These are phyloP conservation scores for Batkoa obscura DNA, from an alignment of 371 early-diverging fungal species.

Conservation along the genomic window DNA sequence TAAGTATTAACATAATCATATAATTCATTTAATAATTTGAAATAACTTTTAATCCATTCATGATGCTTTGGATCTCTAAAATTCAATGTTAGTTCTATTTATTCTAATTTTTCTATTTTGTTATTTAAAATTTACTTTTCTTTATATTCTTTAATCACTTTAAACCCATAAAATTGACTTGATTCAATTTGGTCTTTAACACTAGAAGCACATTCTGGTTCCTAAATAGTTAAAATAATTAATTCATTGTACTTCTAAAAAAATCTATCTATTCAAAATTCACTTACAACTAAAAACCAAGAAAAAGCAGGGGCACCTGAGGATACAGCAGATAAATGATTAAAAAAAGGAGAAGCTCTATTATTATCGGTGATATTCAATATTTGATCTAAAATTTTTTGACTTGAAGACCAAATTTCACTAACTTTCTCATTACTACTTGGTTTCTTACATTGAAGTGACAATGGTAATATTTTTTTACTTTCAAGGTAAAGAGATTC, in stretches of 20 bases:
- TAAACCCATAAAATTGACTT: slow-evolving; percentile 79
- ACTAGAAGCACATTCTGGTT: slow-evolving; percentile 71
- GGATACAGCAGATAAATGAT: slow-evolving; percentile 64
- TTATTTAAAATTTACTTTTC: slow-evolving; percentile 41
- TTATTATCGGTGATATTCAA: slow-evolving; percentile 59
- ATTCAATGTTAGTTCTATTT: not conserved
- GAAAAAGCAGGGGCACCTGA: slow-evolving; percentile 82
- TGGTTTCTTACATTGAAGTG: slow-evolving; percentile 62
- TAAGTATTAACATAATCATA: slow-evolving; percentile 67
- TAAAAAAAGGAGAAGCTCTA: slow-evolving; percentile 47
- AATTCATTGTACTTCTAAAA: not conserved
- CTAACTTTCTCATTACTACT: slow-evolving; percentile 12
- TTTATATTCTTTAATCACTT: slow-evolving; percentile 74
- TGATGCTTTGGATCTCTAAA: slow-evolving; percentile 57
- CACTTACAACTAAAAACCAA: slow-evolving; percentile 74
- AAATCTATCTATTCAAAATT: not conserved
- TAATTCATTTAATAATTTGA: slow-evolving; percentile 46
- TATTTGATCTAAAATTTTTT: slow-evolving; percentile 27
- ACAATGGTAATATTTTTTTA: slow-evolving; percentile 48
- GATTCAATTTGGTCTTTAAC: slow-evolving; percentile 79
- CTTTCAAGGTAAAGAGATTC: slow-evolving; percentile 42
- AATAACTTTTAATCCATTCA: slow-evolving; percentile 60
- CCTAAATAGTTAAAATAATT: slow-evolving; percentile 19
- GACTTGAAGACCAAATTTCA: not conserved
- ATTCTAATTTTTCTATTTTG: not conserved